Conservation (phyloP, 139 green algal genomes). For the Picochlorum sp. region DNA sequence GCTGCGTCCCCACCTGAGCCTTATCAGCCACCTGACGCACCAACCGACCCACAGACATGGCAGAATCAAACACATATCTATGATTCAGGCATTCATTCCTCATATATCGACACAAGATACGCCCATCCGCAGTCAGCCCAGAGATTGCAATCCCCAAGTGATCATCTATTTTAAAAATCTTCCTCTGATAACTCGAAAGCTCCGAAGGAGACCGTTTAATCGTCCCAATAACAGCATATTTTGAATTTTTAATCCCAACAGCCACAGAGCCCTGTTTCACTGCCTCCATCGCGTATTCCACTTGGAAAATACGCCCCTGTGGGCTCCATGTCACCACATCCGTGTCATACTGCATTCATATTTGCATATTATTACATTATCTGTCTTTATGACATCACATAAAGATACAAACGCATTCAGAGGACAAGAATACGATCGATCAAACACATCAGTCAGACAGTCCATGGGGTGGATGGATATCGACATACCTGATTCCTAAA, state of each 20-base stretch:
- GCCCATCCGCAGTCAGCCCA: slow-evolving; percentile 88
- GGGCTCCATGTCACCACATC: slow-evolving; percentile 95
- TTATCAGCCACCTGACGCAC: slow-evolving; percentile 90
- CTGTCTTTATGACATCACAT: too few species aligned
- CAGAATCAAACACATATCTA: slow-evolving; percentile 85
- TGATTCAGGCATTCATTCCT: slow-evolving; percentile 93
- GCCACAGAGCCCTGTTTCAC: slow-evolving; percentile 94
- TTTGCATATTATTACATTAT: too few species aligned
- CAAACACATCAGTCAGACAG: neutral
- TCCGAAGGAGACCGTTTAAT: slow-evolving; percentile 84
- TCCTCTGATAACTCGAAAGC: slow-evolving; percentile 82
- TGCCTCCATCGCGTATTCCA: slow-evolving; percentile 98
- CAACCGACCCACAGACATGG: slow-evolving; percentile 75
- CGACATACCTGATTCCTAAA: slow-evolving; percentile 2
- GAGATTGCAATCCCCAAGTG: slow-evolving; percentile 95
- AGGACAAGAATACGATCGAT: neutral
- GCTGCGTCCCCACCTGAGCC: slow-evolving; percentile 80
- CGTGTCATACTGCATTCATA: slow-evolving; percentile 83
- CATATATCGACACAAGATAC: slow-evolving; percentile 92
- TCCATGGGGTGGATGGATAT: too few species aligned
- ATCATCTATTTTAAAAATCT: slow-evolving; percentile 96
- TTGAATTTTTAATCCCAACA: slow-evolving; percentile 84
- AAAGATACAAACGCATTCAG: too few species aligned
- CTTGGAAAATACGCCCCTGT: slow-evolving; percentile 87
- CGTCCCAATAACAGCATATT: slow-evolving; percentile 82